These are phyloP conservation scores for Leccinum broughii DNA, from an alignment of 768 basidiomycete genomes.

Conservation along the genomic window DNA sequence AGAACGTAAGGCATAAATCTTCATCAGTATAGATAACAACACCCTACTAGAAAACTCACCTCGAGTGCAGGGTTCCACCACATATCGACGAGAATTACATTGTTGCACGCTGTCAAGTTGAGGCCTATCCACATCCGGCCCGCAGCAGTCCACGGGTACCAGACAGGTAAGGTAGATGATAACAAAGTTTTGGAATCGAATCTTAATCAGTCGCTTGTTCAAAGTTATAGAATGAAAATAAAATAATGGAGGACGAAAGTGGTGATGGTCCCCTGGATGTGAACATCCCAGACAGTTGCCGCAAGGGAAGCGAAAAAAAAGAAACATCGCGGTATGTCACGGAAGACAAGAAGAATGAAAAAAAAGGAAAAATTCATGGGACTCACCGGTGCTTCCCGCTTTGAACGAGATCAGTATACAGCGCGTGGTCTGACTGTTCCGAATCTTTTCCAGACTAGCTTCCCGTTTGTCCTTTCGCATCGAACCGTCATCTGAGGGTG, in stretches of 20 bases:
- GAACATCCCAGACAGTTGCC: background rate
- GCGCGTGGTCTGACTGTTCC: constrained; percentile 50
- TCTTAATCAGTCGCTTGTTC: constrained; percentile 16
- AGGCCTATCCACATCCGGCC: constrained; percentile 51
- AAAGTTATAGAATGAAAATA: background rate
- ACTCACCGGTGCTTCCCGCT: constrained; percentile 86
- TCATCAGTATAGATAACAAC: constrained; percentile 11
- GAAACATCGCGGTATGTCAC: background rate
- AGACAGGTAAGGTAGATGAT: background rate
- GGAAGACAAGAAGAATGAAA: background rate
- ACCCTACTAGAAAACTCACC: constrained; percentile 39
- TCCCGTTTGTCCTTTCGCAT: constrained; percentile 81
- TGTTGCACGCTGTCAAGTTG: constrained; percentile 91
- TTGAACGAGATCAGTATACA: constrained; percentile 97
- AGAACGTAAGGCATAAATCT: constrained; percentile 2
- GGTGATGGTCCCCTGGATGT: background rate
- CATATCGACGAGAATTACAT: constrained; percentile 88
- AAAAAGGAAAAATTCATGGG: background rate
- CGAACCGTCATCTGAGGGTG: constrained; percentile 75
- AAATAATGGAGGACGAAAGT: constrained; percentile 1
- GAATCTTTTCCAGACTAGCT: constrained; percentile 71
- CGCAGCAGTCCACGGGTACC: background rate
- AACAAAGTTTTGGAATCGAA: background rate
- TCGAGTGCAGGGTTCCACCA: constrained; percentile 96
- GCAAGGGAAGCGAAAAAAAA: background rate